phyloP scores from a whole-genome alignment of 2,329 filamentous ascomycete genomes.

The Alternaria gaisen region DNA sequence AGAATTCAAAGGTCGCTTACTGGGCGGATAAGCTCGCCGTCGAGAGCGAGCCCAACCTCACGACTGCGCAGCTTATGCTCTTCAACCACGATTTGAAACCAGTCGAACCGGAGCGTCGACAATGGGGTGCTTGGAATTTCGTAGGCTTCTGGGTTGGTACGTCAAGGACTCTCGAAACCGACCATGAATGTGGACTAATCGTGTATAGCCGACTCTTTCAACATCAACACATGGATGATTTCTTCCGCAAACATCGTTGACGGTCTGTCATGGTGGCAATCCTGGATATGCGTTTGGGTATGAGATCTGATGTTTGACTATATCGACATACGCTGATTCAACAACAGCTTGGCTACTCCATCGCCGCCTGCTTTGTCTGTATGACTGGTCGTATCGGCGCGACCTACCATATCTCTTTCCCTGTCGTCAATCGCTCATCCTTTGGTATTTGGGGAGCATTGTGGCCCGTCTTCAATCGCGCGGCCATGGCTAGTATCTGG shows the following conservation, averaged over 20 bases:
- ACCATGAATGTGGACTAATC: constrained; percentile 18
- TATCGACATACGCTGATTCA: constrained; percentile 9
- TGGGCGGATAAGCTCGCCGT: constrained; percentile 71
- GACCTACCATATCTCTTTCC: constrained; percentile 88
- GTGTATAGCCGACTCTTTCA: constrained; percentile 53
- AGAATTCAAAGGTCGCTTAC: constrained; percentile 48
- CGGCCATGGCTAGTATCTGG: constrained; percentile 89
- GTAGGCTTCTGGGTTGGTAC: constrained; percentile 81
- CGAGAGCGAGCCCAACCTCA: constrained; percentile 77
- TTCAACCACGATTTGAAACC: constrained; percentile 83
- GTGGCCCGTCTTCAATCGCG: constrained; percentile 89
- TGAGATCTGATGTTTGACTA: background rate
- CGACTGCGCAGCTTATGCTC: constrained; percentile 82
- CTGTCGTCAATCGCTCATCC: constrained; percentile 77
- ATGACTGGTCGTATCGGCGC: constrained; percentile 84
- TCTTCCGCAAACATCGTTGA: constrained; percentile 80
- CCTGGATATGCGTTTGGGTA: constrained; percentile 76
- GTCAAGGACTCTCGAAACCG: constrained; percentile 13
- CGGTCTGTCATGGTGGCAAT: constrained; percentile 90
- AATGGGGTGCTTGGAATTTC: constrained; percentile 90
- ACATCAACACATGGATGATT: constrained; percentile 89
- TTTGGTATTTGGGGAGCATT: constrained; percentile 91
- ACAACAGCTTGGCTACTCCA: constrained; percentile 72
- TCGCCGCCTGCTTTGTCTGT: constrained; percentile 75
- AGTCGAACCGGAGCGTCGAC: constrained; percentile 77